Percentiles rank a stretch among this genome's conserved stretches.
phyloP scores from a whole-genome alignment of 1,284 basidiomycete genomes.

The Fomitopsis palustris region DNA sequence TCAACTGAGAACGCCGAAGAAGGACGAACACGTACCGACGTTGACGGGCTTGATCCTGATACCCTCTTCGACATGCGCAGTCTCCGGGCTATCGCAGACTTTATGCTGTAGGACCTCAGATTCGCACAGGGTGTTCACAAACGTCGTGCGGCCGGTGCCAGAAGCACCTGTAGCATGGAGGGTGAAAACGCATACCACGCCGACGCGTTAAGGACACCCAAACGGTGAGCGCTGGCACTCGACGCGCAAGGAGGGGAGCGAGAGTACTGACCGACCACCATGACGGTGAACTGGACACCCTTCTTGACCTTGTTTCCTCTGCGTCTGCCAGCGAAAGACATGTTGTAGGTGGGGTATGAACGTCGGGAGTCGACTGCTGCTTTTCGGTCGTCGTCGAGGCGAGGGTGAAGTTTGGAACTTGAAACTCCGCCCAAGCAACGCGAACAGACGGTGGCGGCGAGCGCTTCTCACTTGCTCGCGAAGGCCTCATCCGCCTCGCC shows the following conservation, averaged over 20 bases:
- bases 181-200: constrained; percentile 5
- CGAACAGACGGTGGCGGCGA: neutral
- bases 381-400: constrained; percentile 14
- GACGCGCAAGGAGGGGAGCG: constrained; percentile 8
- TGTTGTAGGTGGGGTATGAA: constrained; percentile 37
- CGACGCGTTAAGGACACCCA: constrained; percentile 2
- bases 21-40: constrained; percentile 64
- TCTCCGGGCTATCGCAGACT: constrained; percentile 80
- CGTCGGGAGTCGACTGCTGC: constrained; percentile 32
- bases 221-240: constrained; percentile 16
- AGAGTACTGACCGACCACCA: constrained; percentile 69
- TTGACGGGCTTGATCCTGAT: constrained; percentile 96
- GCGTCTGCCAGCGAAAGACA: constrained; percentile 83
- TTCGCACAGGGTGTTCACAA: constrained; percentile 98
- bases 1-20: neutral
- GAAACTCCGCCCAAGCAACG: constrained; percentile 25
- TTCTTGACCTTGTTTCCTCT: constrained; percentile 96
- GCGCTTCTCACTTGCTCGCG: neutral
- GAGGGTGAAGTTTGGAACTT: constrained; percentile 22
- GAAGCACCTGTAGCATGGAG: constrained; percentile 70
- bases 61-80: constrained; percentile 92
- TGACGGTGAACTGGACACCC: constrained; percentile 81
- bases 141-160: constrained; percentile 95
- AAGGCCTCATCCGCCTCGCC: constrained; percentile 2
- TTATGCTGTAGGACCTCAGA: constrained; percentile 87